Conservation (phyloP, 768 basidiomycete genomes). For the Suillus clintonianus region DNA sequence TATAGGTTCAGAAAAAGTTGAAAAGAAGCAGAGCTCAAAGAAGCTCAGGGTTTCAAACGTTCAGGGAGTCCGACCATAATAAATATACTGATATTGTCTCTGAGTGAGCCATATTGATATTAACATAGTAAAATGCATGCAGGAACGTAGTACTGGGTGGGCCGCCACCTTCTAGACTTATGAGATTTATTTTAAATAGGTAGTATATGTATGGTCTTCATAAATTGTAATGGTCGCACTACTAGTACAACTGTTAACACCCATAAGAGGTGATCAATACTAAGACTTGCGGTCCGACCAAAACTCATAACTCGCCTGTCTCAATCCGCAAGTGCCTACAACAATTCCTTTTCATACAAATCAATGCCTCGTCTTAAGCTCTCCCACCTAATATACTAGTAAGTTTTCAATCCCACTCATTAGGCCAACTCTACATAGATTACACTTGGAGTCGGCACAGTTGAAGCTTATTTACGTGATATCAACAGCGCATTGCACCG, state of each 20-base stretch:
- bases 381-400: background rate
- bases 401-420: background rate
- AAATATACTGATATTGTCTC: background rate
- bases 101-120: background rate
- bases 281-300: background rate
- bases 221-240: background rate
- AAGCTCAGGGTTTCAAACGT: background rate
- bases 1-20: background rate
- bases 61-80: background rate
- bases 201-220: background rate
- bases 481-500: background rate
- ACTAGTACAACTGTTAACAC: background rate
- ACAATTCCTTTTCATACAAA: background rate
- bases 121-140: background rate
- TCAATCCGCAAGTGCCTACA: background rate
- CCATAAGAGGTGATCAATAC: background rate
- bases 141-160: background rate
- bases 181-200: background rate
- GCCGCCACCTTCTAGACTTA: background rate
- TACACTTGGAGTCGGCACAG: background rate
- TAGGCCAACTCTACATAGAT: background rate
- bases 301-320: background rate
- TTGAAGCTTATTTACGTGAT: background rate
- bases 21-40: background rate
- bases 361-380: background rate